Percentiles rank a stretch among this genome's conserved stretches.
Evolutionary conservation across 2,329 filamentous ascomycete genomes (phyloP).

Genomic region (Aspergillus sojae): DNA sequence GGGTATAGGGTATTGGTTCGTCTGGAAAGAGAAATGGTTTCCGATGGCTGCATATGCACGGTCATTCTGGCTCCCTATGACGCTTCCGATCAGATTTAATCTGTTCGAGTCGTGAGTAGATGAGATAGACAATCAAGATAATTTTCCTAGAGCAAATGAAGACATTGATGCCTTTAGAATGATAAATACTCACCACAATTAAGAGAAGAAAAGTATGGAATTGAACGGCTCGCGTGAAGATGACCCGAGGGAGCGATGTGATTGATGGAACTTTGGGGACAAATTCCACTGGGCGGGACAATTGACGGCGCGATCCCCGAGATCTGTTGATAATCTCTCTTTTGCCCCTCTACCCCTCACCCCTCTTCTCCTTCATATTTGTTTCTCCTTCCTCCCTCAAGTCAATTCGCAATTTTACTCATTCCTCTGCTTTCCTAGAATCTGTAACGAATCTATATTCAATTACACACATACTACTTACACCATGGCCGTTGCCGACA

Average conservation of each 20-base stretch:
- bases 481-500: conserved; percentile 56
- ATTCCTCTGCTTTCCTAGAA: neutral
- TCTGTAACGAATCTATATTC: neutral
- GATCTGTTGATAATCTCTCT: neutral
- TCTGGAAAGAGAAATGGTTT: conserved; percentile 10
- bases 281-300: conserved; percentile 4
- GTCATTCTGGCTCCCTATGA: neutral
- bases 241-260: conserved; percentile 10
- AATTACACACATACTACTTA: conserved; percentile 8
- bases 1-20: neutral
- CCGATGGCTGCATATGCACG: conserved; percentile 3
- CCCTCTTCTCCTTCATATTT: neutral
- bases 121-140: neutral
- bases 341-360: conserved; percentile 1
- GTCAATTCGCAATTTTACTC: neutral
- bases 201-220: neutral
- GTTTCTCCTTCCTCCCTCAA: neutral
- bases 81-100: neutral
- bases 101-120: neutral
- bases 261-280: conserved; percentile 14
- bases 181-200: neutral
- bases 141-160: neutral
- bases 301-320: neutral
- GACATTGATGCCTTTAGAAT: neutral
- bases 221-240: neutral